Evolutionary conservation across 83 land plant species (phyloP), one percentile per base, ranked within the genome.

Genomic region (Picea mariana): DNA sequence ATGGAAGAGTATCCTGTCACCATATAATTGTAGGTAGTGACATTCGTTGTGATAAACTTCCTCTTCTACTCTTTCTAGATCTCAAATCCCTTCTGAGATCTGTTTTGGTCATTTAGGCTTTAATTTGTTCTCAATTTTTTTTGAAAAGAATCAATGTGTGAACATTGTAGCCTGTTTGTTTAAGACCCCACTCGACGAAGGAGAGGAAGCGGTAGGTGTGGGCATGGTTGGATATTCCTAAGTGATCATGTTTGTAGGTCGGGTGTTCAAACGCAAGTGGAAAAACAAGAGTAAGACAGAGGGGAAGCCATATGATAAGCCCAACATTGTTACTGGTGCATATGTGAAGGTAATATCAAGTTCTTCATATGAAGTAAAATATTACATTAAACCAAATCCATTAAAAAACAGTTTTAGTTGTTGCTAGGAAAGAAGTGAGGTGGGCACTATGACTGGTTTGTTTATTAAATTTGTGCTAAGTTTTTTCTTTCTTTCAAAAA

Each of bases 1-100:
- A 88, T 90, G 91, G 94, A 92, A 55, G 94, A 90, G 83, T 92
- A 92, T 78, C 94, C 93, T 11, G 90, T 92, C 60, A 92, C 94
- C 27, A 91, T 93, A 27, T 93, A 92, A 83, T 78, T 92, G 15
- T 93, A 92, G 87, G 94, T 82, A 49, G 72, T 23, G 47, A 7
- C 47, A 44, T 0, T 44, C 0, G 8, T 44, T 44, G 7, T 44
- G 47, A 44, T 44, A 44, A 44, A 44, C 6, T 44, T 44, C 47
- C 7, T 5, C 47, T 44, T 44, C 7, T 44, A 44, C 7, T 44
- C 6, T 44, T 44, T n/a, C 66, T n/a, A 63, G 18, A 3, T 63
- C 6, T 63, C 9, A n/a, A 63, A 18, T 63, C 21, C 66, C 6
- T 13, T 63, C 0, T 9, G 5, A 18, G 66, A 63, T 63, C 0